Percentiles rank a stretch among this genome's conserved stretches.
phyloP scores from a whole-genome alignment of 371 early-diverging fungal genomes.

The Saksenaea oblongispora region DNA sequence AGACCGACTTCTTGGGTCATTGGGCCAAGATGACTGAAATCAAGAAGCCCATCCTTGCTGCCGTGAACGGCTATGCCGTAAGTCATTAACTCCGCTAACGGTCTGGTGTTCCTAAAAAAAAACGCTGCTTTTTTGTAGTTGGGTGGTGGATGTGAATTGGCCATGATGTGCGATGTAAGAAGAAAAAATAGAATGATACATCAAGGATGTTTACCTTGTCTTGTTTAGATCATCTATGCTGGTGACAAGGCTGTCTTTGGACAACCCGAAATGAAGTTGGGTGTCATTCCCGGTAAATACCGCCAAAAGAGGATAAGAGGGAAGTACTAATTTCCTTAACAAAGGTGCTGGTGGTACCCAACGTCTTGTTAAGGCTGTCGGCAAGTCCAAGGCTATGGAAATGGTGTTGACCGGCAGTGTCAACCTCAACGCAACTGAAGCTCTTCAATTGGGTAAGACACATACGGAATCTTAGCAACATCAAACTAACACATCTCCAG shows the following conservation, averaged over 20 bases:
- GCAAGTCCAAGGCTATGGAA: slow-evolving; percentile 99
- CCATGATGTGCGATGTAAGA: slow-evolving; percentile 93
- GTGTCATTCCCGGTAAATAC: slow-evolving; percentile 80
- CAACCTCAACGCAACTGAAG: slow-evolving; percentile 89
- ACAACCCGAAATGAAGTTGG: slow-evolving; percentile 98
- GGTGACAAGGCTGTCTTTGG: slow-evolving; percentile 97
- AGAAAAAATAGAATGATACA: not conserved
- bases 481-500: slow-evolving; percentile 11
- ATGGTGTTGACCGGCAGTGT: slow-evolving; percentile 86
- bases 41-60: slow-evolving; percentile 96
- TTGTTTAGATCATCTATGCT: slow-evolving; percentile 92
- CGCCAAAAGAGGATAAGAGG: not conserved
- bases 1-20: slow-evolving; percentile 87
- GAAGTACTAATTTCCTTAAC: not conserved
- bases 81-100: slow-evolving; percentile 22
- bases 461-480: not conserved
- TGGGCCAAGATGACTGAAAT: slow-evolving; percentile 91
- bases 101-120: not conserved
- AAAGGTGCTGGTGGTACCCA: slow-evolving; percentile 86
- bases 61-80: slow-evolving; percentile 97
- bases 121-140: slow-evolving; percentile 52
- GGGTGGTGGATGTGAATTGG: slow-evolving; percentile 98
- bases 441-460: slow-evolving; percentile 67
- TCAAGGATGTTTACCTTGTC: not conserved
- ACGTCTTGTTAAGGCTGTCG: slow-evolving; percentile 92